These are phyloP conservation scores for Ambrosia hybrid DNA, from an alignment of 140 eudicot species.

Conservation along the genomic window DNA sequence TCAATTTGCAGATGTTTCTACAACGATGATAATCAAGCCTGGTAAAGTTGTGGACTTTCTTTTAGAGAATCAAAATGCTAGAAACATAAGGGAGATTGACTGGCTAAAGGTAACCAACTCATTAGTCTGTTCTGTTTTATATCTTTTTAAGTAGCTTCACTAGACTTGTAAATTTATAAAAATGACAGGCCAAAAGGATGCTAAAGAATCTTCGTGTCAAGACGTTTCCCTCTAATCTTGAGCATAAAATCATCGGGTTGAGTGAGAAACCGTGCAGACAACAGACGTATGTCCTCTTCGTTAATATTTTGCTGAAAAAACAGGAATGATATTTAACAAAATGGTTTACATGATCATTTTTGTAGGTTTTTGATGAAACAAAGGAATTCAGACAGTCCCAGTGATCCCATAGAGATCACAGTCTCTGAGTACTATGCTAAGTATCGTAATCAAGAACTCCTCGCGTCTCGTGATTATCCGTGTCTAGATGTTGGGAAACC, in stretches of 20 bases:
- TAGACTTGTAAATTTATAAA: too few species aligned
- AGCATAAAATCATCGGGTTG: constrained; percentile 61
- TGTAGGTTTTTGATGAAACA: constrained; percentile 55
- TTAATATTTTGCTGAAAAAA: neutral
- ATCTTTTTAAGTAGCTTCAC: too few species aligned
- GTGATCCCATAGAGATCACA: constrained; percentile 25
- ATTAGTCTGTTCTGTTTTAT: too few species aligned
- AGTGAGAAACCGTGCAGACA: constrained; percentile 62
- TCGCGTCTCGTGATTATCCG: constrained; percentile 53
- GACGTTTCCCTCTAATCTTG: constrained; percentile 45
- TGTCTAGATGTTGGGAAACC: constrained; percentile 84
- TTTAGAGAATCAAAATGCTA: neutral
- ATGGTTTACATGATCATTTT: neutral
- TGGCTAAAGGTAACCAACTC: neutral
- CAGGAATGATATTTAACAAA: neutral
- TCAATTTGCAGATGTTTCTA: constrained; percentile 53
- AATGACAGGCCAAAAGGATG: constrained; percentile 45
- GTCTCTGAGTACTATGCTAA: constrained; percentile 64
- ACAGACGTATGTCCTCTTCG: constrained; percentile 40
- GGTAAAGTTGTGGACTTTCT: constrained; percentile 71
- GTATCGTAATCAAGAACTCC: constrained; percentile 31
- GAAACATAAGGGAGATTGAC: neutral
- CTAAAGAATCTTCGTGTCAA: constrained; percentile 59
- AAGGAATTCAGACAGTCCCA: constrained; percentile 17
- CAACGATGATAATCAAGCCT: constrained; percentile 71